Evolutionary conservation across 2,329 filamentous ascomycete species (phyloP).

Genomic region (Orbilia brochopaga): DNA sequence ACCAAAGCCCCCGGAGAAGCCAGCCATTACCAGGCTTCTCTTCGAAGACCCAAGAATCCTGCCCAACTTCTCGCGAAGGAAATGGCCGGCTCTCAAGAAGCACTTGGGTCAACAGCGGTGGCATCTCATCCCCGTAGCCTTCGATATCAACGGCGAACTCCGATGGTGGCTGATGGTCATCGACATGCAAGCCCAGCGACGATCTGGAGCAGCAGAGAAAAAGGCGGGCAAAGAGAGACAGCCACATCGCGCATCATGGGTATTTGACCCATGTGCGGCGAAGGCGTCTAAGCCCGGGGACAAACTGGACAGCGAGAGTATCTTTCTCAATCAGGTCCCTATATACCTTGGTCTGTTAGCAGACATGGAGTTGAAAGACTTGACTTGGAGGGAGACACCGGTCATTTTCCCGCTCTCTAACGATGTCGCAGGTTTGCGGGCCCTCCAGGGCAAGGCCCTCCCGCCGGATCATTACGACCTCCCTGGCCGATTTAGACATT

Average conservation of each 20-base stretch:
- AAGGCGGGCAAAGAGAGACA: neutral
- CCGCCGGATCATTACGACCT: slow-evolving; percentile 14
- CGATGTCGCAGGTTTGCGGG: neutral
- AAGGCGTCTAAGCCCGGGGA: neutral
- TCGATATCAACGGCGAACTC: slow-evolving; percentile 24
- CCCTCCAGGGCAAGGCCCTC: slow-evolving; percentile 2
- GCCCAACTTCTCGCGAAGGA: slow-evolving; percentile 14
- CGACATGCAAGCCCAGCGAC: slow-evolving; percentile 34
- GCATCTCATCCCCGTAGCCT: slow-evolving; percentile 40
- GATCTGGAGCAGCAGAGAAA: neutral
- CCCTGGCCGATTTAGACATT: slow-evolving; percentile 24
- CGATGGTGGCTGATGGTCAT: slow-evolving; percentile 43
- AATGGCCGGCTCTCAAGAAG: slow-evolving; percentile 32
- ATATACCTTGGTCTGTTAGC: slow-evolving; percentile 10
- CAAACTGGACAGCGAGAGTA: neutral
- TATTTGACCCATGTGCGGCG: slow-evolving; percentile 23
- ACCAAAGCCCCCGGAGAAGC: neutral
- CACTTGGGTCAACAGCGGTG: slow-evolving; percentile 23
- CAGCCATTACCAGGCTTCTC: neutral
- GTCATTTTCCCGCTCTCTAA: slow-evolving; percentile 12
- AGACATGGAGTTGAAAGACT: slow-evolving; percentile 5
- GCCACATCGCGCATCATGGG: slow-evolving; percentile 16
- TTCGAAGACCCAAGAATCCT: slow-evolving; percentile 1
- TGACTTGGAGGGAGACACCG: slow-evolving; percentile 19
- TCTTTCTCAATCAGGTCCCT: slow-evolving; percentile 20